phyloP scores from a whole-genome alignment of 805 yeast genomes.

The Deakozyma indianensis region DNA sequence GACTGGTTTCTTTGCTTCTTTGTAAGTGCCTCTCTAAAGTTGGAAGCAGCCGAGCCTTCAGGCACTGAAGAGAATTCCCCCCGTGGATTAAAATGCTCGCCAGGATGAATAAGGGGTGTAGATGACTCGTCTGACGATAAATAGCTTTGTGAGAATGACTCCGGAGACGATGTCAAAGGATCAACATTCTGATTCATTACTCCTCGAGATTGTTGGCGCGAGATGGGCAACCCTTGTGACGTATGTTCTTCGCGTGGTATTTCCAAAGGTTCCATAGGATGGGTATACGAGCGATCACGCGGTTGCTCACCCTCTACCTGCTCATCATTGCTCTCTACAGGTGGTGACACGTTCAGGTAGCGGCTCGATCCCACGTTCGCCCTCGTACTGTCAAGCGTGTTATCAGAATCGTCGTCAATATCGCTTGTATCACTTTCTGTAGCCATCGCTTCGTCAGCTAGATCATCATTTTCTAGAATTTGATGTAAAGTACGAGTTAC shows the following conservation, averaged over 20 bases:
- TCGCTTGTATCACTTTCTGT: background rate
- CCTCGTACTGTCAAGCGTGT: background rate
- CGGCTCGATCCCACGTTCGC: background rate
- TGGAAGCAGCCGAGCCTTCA: background rate
- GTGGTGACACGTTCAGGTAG: background rate
- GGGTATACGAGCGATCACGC: background rate
- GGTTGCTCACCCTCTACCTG: background rate
- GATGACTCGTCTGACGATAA: background rate
- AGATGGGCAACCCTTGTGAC: too few relatives aligned
- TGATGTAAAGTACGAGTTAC: background rate
- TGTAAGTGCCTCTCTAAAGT: background rate
- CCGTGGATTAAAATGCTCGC: background rate
- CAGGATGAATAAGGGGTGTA: background rate
- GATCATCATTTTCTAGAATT: background rate
- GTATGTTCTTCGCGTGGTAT: background rate
- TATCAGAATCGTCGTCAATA: background rate
- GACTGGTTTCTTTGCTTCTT: background rate
- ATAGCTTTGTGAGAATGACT: background rate
- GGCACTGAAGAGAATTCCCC: background rate
- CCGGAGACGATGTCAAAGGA: background rate
- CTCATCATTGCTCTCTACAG: background rate
- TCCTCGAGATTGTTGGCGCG: too few relatives aligned
- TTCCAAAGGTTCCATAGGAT: background rate
- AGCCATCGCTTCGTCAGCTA: background rate
- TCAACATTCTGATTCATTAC: too few relatives aligned